Base-by-base conservation (phyloP, 2,329 filamentous ascomycete genomes). In the Ophiostoma fasciatum region DNA sequence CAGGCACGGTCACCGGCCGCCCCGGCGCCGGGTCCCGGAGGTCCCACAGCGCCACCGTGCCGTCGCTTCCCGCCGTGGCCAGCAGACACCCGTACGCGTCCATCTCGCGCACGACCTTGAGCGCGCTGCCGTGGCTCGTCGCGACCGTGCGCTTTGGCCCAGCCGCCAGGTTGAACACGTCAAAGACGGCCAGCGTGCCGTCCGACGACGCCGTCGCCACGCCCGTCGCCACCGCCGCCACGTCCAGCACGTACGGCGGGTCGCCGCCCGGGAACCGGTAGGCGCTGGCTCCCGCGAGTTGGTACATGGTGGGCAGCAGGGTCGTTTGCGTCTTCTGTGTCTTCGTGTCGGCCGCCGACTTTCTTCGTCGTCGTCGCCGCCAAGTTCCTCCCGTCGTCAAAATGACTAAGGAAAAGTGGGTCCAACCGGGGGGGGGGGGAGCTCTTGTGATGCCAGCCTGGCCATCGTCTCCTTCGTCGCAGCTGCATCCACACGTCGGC, bases 21-120 rank as follows among this genome's bases (percentile, higher is more conserved):
- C 33, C 59, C 21, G 49, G 49, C 8, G 46, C 47, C 1, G 53
- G 47, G 9, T 62, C 56, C 22, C 77, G 64, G 44, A 76, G 49
- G 57, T 84, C 79, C 74, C 76, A 79, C 32, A 80, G 56, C 0
- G 61, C 67, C 10, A 84, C 67, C 8, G 63, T 60, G 7, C 82
- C 81, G 50, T 85, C 76, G 51, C 79, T 71, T 31, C 82, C 82
- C 1, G 78, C 71, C 0, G 81, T 85, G 40, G 71, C 72, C 6
- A 84, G 61, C 15, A 76, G 50, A 5, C 64, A 65, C 20, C 62
- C 63, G 15, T 54, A 55, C 5, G 56, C 57, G 40, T 71, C 69
- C 31, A 72, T 67, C 1, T 67, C 60, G 35, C 67, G 64, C 21
- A 82, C 58, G 42, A 71, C 73, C 12, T 74, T 76, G 45, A 83